Percentiles rank a stretch among this genome's conserved stretches.
These are phyloP conservation scores for Oldenlandia corymbosa DNA, from an alignment of 257 asterid species.

Conservation along the genomic window DNA sequence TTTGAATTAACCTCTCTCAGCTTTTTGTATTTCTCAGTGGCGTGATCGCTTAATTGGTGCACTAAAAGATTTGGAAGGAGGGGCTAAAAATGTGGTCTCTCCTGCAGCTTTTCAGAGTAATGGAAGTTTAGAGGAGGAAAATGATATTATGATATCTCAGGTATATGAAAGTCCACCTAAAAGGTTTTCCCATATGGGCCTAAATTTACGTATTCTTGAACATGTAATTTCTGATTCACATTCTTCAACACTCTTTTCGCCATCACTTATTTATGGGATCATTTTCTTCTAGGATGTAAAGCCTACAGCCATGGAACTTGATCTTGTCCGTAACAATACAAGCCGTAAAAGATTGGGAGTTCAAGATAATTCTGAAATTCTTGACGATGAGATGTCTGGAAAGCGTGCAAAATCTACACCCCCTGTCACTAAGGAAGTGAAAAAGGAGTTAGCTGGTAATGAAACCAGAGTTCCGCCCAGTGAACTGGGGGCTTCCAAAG, in stretches of 20 bases:
- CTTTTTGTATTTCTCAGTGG: conserved; percentile 47
- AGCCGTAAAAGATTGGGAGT: conserved; percentile 64
- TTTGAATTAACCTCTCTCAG: not conserved
- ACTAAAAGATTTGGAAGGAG: conserved; percentile 45
- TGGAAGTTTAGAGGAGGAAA: conserved; percentile 39
- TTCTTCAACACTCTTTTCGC: conserved; percentile 8
- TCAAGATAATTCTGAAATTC: conserved; percentile 32
- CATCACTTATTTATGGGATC: conserved; percentile 3
- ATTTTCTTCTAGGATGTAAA: conserved; percentile 55
- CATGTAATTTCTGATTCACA: not conserved
- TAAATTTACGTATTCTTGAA: not conserved
- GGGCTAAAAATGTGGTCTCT: conserved; percentile 31
- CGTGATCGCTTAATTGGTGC: conserved; percentile 79
- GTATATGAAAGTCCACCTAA: too few species aligned
- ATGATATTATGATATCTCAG: conserved; percentile 35
- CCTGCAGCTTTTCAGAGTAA: conserved; percentile 31
- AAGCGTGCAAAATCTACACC: conserved; percentile 62
- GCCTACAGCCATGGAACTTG: conserved; percentile 35
- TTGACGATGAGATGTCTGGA: conserved; percentile 50
- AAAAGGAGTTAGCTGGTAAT: conserved; percentile 36
- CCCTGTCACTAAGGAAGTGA: conserved; percentile 39
- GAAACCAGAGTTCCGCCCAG: conserved; percentile 36
- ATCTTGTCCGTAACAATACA: conserved; percentile 28
- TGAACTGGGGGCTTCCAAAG: conserved; percentile 32
- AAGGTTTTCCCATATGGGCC: not conserved